Evolutionary conservation across 2,329 filamentous ascomycete genomes (phyloP).

Genomic region (Fusarium sp.): DNA sequence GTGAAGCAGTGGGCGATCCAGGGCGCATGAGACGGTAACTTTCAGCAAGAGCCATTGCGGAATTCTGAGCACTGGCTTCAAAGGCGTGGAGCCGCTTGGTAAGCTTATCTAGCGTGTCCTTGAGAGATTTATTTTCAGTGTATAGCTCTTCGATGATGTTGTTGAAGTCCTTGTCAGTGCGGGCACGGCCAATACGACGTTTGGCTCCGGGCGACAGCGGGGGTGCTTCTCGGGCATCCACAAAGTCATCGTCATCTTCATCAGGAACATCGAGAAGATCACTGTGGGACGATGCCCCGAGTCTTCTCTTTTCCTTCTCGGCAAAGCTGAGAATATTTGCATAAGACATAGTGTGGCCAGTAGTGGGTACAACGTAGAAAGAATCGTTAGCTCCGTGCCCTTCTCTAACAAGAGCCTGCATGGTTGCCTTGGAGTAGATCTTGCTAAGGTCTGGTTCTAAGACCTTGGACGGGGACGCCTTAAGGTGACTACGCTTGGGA

Average conservation of each 20-base stretch:
- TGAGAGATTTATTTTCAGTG: slow-evolving; percentile 87
- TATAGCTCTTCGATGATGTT: slow-evolving; percentile 89
- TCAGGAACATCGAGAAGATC: slow-evolving; percentile 62
- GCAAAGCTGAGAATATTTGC: slow-evolving; percentile 84
- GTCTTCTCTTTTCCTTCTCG: slow-evolving; percentile 71
- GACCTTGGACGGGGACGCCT: slow-evolving; percentile 44
- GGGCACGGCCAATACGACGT: slow-evolving; percentile 53
- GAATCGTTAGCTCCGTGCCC: slow-evolving; percentile 74
- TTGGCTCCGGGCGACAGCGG: slow-evolving; percentile 55
- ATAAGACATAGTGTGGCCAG: slow-evolving; percentile 91
- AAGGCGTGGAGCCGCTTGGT: slow-evolving; percentile 91
- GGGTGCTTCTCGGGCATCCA: slow-evolving; percentile 81
- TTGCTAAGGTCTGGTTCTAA: slow-evolving; percentile 76
- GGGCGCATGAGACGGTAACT: slow-evolving; percentile 74
- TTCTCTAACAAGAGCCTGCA: slow-evolving; percentile 79
- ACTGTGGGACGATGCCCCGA: slow-evolving; percentile 61
- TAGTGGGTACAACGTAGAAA: slow-evolving; percentile 94
- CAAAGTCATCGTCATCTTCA: slow-evolving; percentile 86
- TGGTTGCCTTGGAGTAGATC: slow-evolving; percentile 85
- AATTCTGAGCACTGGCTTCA: slow-evolving; percentile 90
- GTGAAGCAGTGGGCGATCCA: slow-evolving; percentile 58
- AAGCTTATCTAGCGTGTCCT: slow-evolving; percentile 85
- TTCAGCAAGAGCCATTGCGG: slow-evolving; percentile 85
- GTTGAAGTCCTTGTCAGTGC: slow-evolving; percentile 56
- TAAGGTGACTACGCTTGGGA: slow-evolving; percentile 51